A percentile compares a stretch with the other conserved stretches of the same genome.
Evolutionary conservation across 1,284 basidiomycete species (phyloP).

Genomic region (Trametes sp.): DNA sequence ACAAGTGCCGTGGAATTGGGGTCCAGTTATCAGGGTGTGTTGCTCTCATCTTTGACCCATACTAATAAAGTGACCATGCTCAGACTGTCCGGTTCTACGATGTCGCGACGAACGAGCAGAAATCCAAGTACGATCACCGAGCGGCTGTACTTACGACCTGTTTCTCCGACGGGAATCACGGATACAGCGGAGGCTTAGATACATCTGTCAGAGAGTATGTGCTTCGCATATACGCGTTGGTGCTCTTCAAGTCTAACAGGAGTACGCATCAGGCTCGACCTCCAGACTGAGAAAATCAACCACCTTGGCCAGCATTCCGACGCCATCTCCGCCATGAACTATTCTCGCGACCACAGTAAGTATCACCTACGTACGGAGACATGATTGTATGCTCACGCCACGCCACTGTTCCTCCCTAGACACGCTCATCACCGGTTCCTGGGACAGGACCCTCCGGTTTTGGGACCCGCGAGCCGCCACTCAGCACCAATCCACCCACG

Average conservation of each 20-base stretch:
- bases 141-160: constrained; percentile 76
- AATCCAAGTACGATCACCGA: constrained; percentile 79
- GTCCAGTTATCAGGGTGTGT: constrained; percentile 4
- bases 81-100: constrained; percentile 83
- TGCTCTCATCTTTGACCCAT: neutral
- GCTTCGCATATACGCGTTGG: constrained; percentile 34
- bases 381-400: neutral
- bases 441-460: constrained; percentile 89
- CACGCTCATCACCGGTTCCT: constrained; percentile 83
- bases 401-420: constrained; percentile 52
- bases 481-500: constrained; percentile 67
- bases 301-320: constrained; percentile 74
- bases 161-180: constrained; percentile 69
- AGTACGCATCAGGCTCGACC: constrained; percentile 57
- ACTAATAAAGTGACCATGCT: constrained; percentile 2
- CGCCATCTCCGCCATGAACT: constrained; percentile 69
- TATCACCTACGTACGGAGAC: neutral
- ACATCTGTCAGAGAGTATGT: constrained; percentile 72
- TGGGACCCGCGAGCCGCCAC: constrained; percentile 80
- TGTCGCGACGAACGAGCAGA: constrained; percentile 66
- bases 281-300: constrained; percentile 65
- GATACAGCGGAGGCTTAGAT: constrained; percentile 80
- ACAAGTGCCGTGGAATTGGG: neutral
- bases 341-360: constrained; percentile 61
- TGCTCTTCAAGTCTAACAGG: neutral